Conservation (phyloP, 805 yeast species). For the Nakazawaea ernobii region DNA sequence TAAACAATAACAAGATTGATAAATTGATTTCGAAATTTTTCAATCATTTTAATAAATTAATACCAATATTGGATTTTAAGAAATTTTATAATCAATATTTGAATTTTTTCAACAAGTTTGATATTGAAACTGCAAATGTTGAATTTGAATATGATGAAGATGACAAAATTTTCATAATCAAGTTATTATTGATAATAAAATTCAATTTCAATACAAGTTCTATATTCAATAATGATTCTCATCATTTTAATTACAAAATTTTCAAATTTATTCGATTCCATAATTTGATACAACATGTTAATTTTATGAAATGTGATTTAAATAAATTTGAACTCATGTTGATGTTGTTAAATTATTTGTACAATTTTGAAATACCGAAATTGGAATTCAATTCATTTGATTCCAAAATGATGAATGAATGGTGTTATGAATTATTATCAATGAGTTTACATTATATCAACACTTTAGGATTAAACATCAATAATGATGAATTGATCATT, state of each 20-base stretch:
- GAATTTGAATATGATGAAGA: conserved; percentile 29
- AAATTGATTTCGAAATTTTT: conserved; percentile 43
- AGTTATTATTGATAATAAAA: conserved; percentile 48
- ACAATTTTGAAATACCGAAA: conserved; percentile 28
- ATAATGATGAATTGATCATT: conserved; percentile 11
- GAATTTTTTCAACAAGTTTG: conserved; percentile 36
- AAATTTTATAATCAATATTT: conserved; percentile 47
- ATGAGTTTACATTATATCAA: conserved; percentile 33
- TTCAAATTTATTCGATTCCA: conserved; percentile 32
- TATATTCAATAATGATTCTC: conserved; percentile 19
- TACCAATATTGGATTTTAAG: conserved; percentile 50
- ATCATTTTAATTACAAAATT: conserved; percentile 20
- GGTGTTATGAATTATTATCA: conserved; percentile 35
- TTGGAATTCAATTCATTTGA: conserved; percentile 7
- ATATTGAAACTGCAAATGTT: conserved; percentile 29
- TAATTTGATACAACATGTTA: conserved; percentile 40
- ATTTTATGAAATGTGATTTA: conserved; percentile 40
- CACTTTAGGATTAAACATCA: conserved; percentile 36
- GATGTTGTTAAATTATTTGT: conserved; percentile 41
- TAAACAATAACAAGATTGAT: conserved; percentile 28
- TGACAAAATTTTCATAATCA: conserved; percentile 35
- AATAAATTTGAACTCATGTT: conserved; percentile 46
- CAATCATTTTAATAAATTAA: conserved; percentile 44
- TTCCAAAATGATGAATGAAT: conserved; percentile 31
- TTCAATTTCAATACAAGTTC: conserved; percentile 35